Conservation (phyloP, 805 yeast genomes). For the Schwanniomyces yamadae region DNA sequence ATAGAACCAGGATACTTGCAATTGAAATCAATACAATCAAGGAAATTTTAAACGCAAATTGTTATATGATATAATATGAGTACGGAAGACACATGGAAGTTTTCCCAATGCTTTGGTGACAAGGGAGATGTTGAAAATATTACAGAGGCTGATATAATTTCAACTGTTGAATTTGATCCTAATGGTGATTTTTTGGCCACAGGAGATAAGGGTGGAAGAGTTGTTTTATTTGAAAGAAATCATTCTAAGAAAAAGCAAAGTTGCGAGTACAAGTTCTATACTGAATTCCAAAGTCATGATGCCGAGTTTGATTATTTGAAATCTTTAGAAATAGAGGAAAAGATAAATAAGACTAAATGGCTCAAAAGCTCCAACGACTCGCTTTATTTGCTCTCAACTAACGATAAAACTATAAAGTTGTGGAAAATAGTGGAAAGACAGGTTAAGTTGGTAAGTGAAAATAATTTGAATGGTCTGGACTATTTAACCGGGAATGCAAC, state of each 20-base stretch:
- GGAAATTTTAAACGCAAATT: too few relatives aligned
- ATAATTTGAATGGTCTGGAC: constrained; percentile 55
- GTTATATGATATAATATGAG: constrained; percentile 8
- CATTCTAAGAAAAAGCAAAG: constrained; percentile 55
- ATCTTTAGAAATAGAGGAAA: constrained; percentile 95
- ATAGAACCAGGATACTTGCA: too few relatives aligned
- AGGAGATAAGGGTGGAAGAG: constrained; percentile 98
- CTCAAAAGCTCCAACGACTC: constrained; percentile 83
- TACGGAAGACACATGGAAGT: constrained; percentile 59
- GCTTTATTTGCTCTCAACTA: constrained; percentile 86
- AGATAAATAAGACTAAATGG: constrained; percentile 97
- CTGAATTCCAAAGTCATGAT: constrained; percentile 97
- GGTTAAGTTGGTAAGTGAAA: constrained; percentile 88
- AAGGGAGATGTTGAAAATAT: constrained; percentile 94
- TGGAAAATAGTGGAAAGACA: constrained; percentile 96
- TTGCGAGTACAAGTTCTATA: constrained; percentile 92
- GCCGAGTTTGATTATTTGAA: constrained; percentile 97
- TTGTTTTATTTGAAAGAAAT: constrained; percentile 91
- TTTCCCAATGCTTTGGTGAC: constrained; percentile 98
- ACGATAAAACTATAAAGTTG: constrained; percentile 96
- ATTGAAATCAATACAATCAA: too few relatives aligned
- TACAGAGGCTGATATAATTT: constrained; percentile 95
- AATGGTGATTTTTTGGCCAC: constrained; percentile 95
- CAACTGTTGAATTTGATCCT: constrained; percentile 94
- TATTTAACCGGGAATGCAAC: constrained; percentile 18